A percentile compares a stretch with the other conserved stretches of the same genome.
Conservation (phyloP, 2,329 filamentous ascomycete genomes). For the Nemania diffusa region DNA sequence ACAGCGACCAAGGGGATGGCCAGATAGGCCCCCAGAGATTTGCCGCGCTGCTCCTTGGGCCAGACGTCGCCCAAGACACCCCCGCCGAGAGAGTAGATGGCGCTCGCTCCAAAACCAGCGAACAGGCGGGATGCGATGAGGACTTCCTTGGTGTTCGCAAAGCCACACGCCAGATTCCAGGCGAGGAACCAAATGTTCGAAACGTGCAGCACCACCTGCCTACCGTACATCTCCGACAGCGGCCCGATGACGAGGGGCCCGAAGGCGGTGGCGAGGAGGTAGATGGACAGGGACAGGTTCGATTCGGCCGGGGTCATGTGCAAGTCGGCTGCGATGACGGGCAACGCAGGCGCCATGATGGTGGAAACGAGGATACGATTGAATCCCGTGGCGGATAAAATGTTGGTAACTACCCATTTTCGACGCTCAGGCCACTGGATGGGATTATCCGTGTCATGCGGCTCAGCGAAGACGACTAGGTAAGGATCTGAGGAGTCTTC, state of each 20-base stretch:
- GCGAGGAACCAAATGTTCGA: conserved; percentile 62
- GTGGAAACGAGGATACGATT: conserved; percentile 63
- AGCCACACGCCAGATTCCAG: conserved; percentile 60
- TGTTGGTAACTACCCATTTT: conserved; percentile 62
- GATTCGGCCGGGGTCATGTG: conserved; percentile 60
- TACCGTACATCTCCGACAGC: conserved; percentile 61
- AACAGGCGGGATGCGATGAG: conserved; percentile 59
- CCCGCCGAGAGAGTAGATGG: conserved; percentile 58
- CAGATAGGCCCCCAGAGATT: conserved; percentile 52
- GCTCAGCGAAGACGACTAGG: conserved; percentile 33
- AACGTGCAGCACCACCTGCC: conserved; percentile 54
- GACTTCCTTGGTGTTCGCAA: conserved; percentile 52
- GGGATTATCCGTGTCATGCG: conserved; percentile 50
- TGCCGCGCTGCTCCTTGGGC: conserved; percentile 57
- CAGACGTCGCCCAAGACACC: conserved; percentile 61
- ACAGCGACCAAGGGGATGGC: conserved; percentile 55
- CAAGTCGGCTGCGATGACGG: conserved; percentile 61
- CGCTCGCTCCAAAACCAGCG: conserved; percentile 60
- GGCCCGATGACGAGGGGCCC: conserved; percentile 56
- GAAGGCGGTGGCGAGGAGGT: conserved; percentile 54
- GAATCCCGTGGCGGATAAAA: conserved; percentile 61
- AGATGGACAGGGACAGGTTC: conserved; percentile 59
- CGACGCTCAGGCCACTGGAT: conserved; percentile 52
- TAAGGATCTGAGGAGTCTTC: conserved; percentile 28
- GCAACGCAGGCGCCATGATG: conserved; percentile 63